These are phyloP conservation scores for Diplodia scrobiculata DNA, from an alignment of 2,329 filamentous ascomycete species.

Conservation along the genomic window DNA sequence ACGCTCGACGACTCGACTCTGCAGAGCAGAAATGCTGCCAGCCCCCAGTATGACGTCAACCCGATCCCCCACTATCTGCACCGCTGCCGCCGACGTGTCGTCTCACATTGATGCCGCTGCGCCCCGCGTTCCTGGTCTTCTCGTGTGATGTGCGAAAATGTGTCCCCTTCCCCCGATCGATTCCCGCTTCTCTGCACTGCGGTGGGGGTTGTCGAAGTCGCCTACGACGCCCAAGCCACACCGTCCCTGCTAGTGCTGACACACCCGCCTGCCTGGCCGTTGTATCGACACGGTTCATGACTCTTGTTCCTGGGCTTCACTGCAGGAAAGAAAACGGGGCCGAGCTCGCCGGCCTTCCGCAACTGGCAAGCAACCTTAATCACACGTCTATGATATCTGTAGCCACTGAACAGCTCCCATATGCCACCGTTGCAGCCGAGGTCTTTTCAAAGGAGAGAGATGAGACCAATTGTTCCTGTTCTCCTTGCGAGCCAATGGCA, in stretches of 20 bases:
- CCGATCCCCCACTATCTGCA: not conserved
- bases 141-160: not conserved
- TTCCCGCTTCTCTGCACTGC: not conserved
- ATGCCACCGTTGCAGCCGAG: not conserved
- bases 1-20: constrained; percentile 1
- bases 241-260: constrained; percentile 15
- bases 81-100: constrained; percentile 1
- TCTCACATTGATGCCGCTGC: constrained; percentile 25
- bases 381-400: constrained; percentile 1
- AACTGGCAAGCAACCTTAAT: constrained; percentile 23
- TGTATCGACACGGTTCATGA: constrained; percentile 8
- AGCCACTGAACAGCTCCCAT: not conserved
- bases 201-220: not conserved
- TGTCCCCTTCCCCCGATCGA: not conserved
- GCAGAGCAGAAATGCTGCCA: not conserved
- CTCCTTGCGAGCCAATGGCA: not conserved
- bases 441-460: not conserved
- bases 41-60: constrained; percentile 20
- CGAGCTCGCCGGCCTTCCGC: constrained; percentile 19
- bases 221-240: constrained; percentile 5
- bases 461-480: not conserved
- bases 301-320: not conserved
- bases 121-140: constrained; percentile 8
- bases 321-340: constrained; percentile 8
- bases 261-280: not conserved